Percentiles rank a stretch among this genome's conserved stretches.
These are phyloP conservation scores for Lanmaoa pseudosensibilis DNA, from an alignment of 768 basidiomycete species.

Conservation along the genomic window DNA sequence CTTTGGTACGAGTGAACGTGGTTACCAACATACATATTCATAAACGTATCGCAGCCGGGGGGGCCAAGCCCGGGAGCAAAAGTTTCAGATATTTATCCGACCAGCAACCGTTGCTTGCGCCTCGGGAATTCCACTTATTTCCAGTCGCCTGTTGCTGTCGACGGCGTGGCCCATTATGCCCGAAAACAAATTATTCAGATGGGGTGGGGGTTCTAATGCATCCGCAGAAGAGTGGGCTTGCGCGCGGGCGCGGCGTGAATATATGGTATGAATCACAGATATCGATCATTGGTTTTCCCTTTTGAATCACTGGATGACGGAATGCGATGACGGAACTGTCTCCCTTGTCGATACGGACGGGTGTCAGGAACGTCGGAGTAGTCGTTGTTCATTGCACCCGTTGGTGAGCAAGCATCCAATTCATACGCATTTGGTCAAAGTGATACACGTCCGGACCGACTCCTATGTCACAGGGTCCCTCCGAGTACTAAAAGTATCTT, in stretches of 20 bases:
- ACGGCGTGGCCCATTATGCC: too few species aligned
- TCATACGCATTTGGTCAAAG: neutral
- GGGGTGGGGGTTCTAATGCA: constrained; percentile 6
- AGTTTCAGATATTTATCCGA: constrained; percentile 16
- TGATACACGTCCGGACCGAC: constrained; percentile 8
- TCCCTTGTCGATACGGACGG: neutral
- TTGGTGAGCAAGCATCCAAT: neutral
- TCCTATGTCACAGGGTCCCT: neutral
- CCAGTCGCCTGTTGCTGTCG: too few species aligned
- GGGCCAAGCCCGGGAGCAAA: neutral
- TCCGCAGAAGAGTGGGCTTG: constrained; percentile 7
- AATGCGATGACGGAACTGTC: constrained; percentile 14
- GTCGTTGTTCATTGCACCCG: neutral
- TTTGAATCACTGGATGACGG: constrained; percentile 14
- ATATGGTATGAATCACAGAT: constrained; percentile 9
- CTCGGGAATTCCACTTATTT: constrained; percentile 4
- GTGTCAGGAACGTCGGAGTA: constrained; percentile 13
- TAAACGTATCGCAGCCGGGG: neutral
- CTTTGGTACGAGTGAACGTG: constrained; percentile 8
- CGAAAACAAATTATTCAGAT: neutral
- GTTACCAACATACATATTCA: constrained; percentile 2
- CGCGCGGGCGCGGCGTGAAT: neutral
- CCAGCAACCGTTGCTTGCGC: neutral
- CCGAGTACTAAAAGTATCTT: neutral
- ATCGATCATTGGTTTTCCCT: constrained; percentile 12